Base-by-base conservation (phyloP, 768 basidiomycete species). In the Lactarius sp. region DNA sequence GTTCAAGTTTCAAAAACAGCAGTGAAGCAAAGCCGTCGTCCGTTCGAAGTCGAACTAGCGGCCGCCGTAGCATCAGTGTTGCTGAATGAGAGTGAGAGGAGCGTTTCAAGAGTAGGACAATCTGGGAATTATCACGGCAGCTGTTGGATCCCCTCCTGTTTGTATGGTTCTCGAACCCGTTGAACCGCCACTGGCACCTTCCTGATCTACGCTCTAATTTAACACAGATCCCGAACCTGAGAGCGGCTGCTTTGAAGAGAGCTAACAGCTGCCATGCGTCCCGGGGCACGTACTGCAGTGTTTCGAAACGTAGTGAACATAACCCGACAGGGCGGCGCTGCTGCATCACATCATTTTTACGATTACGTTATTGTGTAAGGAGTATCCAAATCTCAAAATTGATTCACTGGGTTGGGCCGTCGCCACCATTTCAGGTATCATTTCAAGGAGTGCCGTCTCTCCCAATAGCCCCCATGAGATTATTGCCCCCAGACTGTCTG, bases 161-260 rank as follows among this genome's bases (percentile, higher is more conserved):
- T 49, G 20, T 37, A 41, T 41, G 18, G 33, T 61, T 61, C 52
- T 61, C 46, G 60, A 61, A 56, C 46, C 36, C 13, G 12, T 41
- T 39, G 54, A 51, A 51, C 47, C 55, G 55, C 61, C 61, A 62
- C 47, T 49, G 55, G 55, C 61, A 62, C 60, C 50, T 52, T 31
- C 49, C 20, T 8, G 55, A 56, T 16, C 53, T 20, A 46, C 27
- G 53, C 36, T 20, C 37, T 34, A 14, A 56, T 51, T 56, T 56
- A 7, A 37, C 54, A 41, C 54, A 56, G 31, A 41, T 33, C 37
- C 27, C 20, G 34, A 33, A 18, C 37, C 27, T 20, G 34, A 33
- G 22, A 31, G 51, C 14, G 7, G 16, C 27, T 6, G n/a, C 33
- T 36, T 44, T 44, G 20, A 37, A 52, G 16, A 31, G 42, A 46